A percentile compares a stretch with the other conserved stretches of the same genome.
phyloP scores from a whole-genome alignment of 169 alveolate species.

The Ophryocystis elektroscirrha region DNA sequence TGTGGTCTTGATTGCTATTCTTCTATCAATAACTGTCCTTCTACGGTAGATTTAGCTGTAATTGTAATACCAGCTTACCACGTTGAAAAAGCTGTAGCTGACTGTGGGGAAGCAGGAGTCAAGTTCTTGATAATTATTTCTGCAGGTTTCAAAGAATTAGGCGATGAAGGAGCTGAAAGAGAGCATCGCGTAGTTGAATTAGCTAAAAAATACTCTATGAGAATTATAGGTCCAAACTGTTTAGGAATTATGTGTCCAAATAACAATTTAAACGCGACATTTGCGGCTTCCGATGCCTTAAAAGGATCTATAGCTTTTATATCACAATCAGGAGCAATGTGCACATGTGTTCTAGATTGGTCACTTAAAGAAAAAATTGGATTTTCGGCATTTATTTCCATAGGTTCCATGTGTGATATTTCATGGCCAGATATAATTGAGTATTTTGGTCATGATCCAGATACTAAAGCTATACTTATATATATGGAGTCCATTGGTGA shows the following conservation, averaged over 20 bases:
- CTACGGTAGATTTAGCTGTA: conserved; percentile 26
- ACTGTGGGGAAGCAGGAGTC: conserved; percentile 27
- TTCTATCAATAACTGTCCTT: conserved; percentile 12
- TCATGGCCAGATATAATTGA: conserved; percentile 34
- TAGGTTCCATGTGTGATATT: conserved; percentile 42
- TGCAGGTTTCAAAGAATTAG: conserved; percentile 42
- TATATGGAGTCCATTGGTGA: conserved; percentile 46
- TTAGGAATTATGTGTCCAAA: conserved; percentile 30
- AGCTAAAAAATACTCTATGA: conserved; percentile 18
- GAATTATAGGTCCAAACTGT: conserved; percentile 42
- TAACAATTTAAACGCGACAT: conserved; percentile 31
- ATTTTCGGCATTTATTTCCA: conserved; percentile 41
- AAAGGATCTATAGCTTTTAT: conserved; percentile 31
- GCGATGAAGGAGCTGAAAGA: conserved; percentile 21
- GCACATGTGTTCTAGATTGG: conserved; percentile 47
- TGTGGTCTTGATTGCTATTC: conserved; percentile 22
- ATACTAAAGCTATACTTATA: conserved; percentile 28
- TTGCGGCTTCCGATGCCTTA: conserved; percentile 22
- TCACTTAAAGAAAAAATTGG: conserved; percentile 39
- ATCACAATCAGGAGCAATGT: conserved; percentile 46
- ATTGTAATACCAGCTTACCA: conserved; percentile 30
- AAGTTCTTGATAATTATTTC: conserved; percentile 30
- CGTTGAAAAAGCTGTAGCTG: conserved; percentile 21
- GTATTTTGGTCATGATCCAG: conserved; percentile 33
- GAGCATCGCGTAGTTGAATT: conserved; percentile 26